A percentile compares a stretch with the other conserved stretches of the same genome.
Evolutionary conservation across 1,139 yeast genomes (phyloP).

Genomic region (Yamadazyma oceani): DNA sequence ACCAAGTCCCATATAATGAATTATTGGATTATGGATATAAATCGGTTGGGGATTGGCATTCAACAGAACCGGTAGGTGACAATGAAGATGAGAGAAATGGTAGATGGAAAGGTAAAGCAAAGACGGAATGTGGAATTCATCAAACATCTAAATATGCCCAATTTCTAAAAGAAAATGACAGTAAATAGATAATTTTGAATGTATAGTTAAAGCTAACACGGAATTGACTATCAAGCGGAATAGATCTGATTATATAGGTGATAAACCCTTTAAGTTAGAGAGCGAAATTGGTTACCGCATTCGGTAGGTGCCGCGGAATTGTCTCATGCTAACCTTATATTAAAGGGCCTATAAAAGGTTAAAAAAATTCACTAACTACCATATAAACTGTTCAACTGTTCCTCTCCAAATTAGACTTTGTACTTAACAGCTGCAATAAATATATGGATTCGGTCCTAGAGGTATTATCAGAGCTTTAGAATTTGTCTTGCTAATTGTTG

Average conservation of each 20-base stretch:
- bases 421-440: no score
- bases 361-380: no score
- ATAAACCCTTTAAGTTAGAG: no score
- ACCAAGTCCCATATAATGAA: slow-evolving; percentile 83
- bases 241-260: background rate
- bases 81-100: slow-evolving; percentile 97
- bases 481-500: no score
- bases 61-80: slow-evolving; percentile 83
- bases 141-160: slow-evolving; percentile 71
- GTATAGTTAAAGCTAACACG: no score
- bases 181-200: no score
- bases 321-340: background rate
- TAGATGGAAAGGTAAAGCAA: slow-evolving; percentile 90
- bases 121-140: slow-evolving; percentile 97
- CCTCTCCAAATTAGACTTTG: background rate
- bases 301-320: slow-evolving; percentile 8
- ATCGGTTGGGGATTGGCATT: slow-evolving; percentile 95
- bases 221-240: background rate
- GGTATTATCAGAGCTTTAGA: no score
- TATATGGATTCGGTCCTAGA: no score
- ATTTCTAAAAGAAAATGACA: slow-evolving; percentile 41
- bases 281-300: slow-evolving; percentile 5
- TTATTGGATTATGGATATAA: slow-evolving; percentile 84
- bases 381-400: background rate
- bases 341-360: background rate